These are phyloP conservation scores for Salix caprea DNA, from an alignment of 345 rosid species.

Conservation along the genomic window DNA sequence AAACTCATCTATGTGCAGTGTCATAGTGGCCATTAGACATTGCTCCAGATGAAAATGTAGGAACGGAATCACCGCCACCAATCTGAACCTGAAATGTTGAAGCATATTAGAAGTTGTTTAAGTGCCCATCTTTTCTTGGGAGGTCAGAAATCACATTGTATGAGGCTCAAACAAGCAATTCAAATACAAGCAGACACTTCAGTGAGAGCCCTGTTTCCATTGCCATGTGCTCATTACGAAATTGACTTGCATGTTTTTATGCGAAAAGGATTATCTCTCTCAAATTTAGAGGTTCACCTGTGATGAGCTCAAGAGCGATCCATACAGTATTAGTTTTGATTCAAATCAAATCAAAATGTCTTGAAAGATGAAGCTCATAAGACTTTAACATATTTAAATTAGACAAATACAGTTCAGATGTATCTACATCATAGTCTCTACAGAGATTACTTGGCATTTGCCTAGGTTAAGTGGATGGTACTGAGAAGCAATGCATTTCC, in stretches of 20 bases:
- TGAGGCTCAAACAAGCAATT: not conserved
- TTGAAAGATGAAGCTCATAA: not conserved
- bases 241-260: not conserved
- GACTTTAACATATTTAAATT: not conserved
- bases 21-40: not conserved
- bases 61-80: not conserved
- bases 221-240: not conserved
- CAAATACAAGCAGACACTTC: not conserved
- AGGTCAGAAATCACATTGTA: not conserved
- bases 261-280: not conserved
- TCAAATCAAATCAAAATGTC: not conserved
- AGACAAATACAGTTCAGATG: not conserved
- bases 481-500: not conserved
- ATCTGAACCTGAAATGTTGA: conserved; percentile 22
- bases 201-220: not conserved
- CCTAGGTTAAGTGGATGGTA: not conserved
- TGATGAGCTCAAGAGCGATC: not conserved
- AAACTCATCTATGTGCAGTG: not conserved
- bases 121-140: not conserved
- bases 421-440: not conserved
- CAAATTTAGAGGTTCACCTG: not conserved
- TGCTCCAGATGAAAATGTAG: conserved; percentile 6
- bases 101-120: not conserved
- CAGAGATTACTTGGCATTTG: not conserved
- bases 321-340: not conserved